These are phyloP conservation scores for Crotalaria pallida DNA, from an alignment of 306 rosid species.

Conservation along the genomic window DNA sequence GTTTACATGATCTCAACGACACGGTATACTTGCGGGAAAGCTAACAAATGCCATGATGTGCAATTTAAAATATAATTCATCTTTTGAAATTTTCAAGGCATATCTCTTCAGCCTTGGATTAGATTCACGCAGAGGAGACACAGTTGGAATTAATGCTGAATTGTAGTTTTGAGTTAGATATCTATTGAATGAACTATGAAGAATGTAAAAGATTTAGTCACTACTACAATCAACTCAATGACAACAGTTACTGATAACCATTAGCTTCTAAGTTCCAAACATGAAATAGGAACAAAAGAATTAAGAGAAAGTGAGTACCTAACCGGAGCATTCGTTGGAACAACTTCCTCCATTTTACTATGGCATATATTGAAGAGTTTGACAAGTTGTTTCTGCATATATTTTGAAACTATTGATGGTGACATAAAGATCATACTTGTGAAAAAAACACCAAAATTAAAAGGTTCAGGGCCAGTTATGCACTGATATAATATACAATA, in stretches of 20 bases:
- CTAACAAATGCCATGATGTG: background rate
- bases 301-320: constrained; percentile 40
- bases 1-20: background rate
- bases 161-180: background rate
- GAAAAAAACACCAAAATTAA: background rate
- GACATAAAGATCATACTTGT: background rate
- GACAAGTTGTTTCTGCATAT: constrained; percentile 59
- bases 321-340: constrained; percentile 46
- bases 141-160: background rate
- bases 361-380: constrained; percentile 69
- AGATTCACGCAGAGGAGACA: background rate
- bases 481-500: background rate
- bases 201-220: background rate
- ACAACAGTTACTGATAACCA: background rate
- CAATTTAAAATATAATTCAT: background rate
- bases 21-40: no score
- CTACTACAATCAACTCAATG: background rate
- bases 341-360: constrained; percentile 73
- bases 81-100: background rate
- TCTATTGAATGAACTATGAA: background rate
- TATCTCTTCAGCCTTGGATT: background rate
- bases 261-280: background rate
- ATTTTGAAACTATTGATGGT: constrained; percentile 21
- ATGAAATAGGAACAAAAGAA: background rate
- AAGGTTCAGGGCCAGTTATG: background rate